Percentiles rank a stretch among this genome's conserved stretches.
These are phyloP conservation scores for Aspergillus bombycis DNA, from an alignment of 2,329 filamentous ascomycete species.

Conservation along the genomic window DNA sequence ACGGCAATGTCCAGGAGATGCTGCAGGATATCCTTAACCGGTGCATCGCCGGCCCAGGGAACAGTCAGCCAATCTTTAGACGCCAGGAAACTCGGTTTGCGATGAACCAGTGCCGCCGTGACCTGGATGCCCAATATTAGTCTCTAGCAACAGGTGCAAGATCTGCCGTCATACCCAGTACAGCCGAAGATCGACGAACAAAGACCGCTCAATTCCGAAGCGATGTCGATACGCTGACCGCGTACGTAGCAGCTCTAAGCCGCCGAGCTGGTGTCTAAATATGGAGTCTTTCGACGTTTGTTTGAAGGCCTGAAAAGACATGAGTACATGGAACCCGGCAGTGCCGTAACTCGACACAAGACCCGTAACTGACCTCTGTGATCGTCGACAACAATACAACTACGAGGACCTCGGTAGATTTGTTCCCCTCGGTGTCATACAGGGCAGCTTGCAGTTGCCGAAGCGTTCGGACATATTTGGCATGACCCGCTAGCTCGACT, in stretches of 20 bases:
- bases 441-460: constrained; percentile 24
- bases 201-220: constrained; percentile 28
- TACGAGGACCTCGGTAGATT: constrained; percentile 28
- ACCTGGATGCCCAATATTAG: constrained; percentile 19
- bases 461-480: constrained; percentile 24
- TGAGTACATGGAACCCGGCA: neutral
- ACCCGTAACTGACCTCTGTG: constrained; percentile 22
- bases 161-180: constrained; percentile 27
- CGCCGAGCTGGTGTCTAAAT: constrained; percentile 30
- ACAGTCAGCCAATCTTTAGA: constrained; percentile 29
- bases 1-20: constrained; percentile 29
- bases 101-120: constrained; percentile 27
- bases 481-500: constrained; percentile 25
- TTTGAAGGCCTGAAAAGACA: constrained; percentile 24
- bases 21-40: constrained; percentile 29
- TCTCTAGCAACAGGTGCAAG: neutral
- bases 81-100: constrained; percentile 29
- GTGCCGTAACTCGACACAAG: too few species aligned
- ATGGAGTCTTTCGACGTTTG: constrained; percentile 29
- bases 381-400: constrained; percentile 29
- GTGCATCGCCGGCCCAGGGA: constrained; percentile 24
- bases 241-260: constrained; percentile 24
- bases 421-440: constrained; percentile 20
- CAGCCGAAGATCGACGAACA: constrained; percentile 31
- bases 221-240: constrained; percentile 31